Evolutionary conservation across 2,329 filamentous ascomycete species (phyloP).

Genomic region (Acrocalymma vagum): DNA sequence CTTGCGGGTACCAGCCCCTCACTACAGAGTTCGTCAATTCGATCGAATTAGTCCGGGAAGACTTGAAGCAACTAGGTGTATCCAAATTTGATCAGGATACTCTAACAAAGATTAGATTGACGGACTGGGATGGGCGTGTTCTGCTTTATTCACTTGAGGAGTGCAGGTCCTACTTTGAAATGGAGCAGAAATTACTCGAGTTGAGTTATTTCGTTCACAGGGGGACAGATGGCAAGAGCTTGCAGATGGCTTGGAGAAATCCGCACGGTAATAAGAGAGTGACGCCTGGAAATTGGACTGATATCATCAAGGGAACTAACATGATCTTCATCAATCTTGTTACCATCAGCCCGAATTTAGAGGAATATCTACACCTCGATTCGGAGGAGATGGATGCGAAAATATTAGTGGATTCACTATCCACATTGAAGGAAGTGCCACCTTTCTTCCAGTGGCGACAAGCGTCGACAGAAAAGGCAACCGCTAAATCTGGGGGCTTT

Average conservation of each 20-base stretch:
- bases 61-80: conserved; percentile 18
- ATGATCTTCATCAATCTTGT: conserved; percentile 30
- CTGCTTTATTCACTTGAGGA: conserved; percentile 27
- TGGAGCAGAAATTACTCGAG: conserved; percentile 36
- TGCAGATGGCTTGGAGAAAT: conserved; percentile 16
- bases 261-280: conserved; percentile 12
- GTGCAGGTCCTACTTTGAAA: conserved; percentile 39
- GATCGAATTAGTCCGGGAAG: conserved; percentile 30
- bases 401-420: neutral
- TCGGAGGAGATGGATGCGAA: neutral
- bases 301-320: conserved; percentile 21
- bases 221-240: neutral
- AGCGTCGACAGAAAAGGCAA: neutral
- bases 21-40: conserved; percentile 33
- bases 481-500: neutral
- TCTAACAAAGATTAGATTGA: conserved; percentile 27
- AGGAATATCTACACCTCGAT: conserved; percentile 1
- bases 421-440: conserved; percentile 11
- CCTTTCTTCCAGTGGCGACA: conserved; percentile 42
- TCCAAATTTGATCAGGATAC: conserved; percentile 7
- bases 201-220: conserved; percentile 11
- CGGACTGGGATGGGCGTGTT: conserved; percentile 26
- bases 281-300: conserved; percentile 28
- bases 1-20: conserved; percentile 33
- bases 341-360: conserved; percentile 8